Evolutionary conservation across 2,329 filamentous ascomycete genomes (phyloP).

Genomic region (Aspergillus pseudotamarii): DNA sequence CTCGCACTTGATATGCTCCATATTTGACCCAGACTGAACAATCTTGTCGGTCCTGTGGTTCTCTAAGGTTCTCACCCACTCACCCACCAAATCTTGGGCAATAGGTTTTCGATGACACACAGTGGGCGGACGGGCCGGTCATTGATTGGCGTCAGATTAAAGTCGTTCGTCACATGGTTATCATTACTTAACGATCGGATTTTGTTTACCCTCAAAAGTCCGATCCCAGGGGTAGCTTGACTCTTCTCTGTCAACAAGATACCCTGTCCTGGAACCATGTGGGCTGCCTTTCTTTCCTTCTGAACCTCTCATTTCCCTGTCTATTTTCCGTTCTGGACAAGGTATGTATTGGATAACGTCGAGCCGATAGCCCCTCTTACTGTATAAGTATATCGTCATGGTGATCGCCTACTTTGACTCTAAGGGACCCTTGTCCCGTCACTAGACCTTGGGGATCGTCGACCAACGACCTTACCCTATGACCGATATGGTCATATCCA

Average conservation of each 20-base stretch:
- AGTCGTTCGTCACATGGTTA: constrained; percentile 3
- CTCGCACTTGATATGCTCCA: not conserved
- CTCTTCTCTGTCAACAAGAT: not conserved
- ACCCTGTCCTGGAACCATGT: constrained; percentile 1
- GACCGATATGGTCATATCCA: not conserved
- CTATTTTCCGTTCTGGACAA: not conserved
- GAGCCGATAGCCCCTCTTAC: not conserved
- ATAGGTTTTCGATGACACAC: constrained; percentile 7
- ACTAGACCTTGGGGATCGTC: not conserved
- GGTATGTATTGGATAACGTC: not conserved
- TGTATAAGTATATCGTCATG: not conserved
- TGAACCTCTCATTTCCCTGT: not conserved
- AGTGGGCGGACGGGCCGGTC: constrained; percentile 1
- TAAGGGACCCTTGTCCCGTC: not conserved
- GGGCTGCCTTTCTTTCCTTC: not conserved
- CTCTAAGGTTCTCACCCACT: constrained; percentile 4
- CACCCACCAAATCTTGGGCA: not conserved
- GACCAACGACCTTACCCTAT: not conserved
- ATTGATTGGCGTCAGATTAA: not conserved
- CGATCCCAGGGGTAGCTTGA: constrained; percentile 3
- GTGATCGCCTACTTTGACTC: constrained; percentile 3
- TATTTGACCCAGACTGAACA: not conserved
- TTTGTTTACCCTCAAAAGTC: constrained; percentile 1
- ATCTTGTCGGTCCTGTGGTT: constrained; percentile 6
- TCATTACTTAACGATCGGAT: constrained; percentile 3